Percentiles rank a stretch among this genome's conserved stretches.
These are phyloP conservation scores for Setaria viridis DNA, from an alignment of 202 grass and related monocot genomes.

Conservation along the genomic window DNA sequence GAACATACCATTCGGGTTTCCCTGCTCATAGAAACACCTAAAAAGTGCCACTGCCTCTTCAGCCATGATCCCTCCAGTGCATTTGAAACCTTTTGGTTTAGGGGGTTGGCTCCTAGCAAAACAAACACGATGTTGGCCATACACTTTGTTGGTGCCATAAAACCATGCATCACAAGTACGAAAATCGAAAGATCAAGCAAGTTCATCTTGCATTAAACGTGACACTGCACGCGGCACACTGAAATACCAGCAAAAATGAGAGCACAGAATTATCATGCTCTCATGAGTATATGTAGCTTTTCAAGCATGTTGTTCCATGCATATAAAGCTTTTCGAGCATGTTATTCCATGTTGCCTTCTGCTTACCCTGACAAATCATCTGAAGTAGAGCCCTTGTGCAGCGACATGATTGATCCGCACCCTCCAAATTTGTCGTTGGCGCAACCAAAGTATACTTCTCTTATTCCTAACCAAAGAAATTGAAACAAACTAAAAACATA, in stretches of 20 bases:
- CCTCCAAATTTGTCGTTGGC: conserved; percentile 94
- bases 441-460: conserved; percentile 84
- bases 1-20: conserved; percentile 84
- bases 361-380: conserved; percentile 67
- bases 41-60: conserved; percentile 83
- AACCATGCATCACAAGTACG: conserved; percentile 20
- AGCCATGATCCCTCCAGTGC: conserved; percentile 74
- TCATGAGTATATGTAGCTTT: conserved; percentile 7
- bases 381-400: conserved; percentile 55
- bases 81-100: conserved; percentile 76
- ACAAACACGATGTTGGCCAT: conserved; percentile 27
- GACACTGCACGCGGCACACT: conserved; percentile 8
- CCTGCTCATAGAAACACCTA: conserved; percentile 89
- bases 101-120: conserved; percentile 47
- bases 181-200: conserved; percentile 17
- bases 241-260: background rate
- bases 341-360: background rate
- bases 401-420: conserved; percentile 89
- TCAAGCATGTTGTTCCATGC: background rate
- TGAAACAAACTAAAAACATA: conserved; percentile 27
- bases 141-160: conserved; percentile 3
- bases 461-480: conserved; percentile 66
- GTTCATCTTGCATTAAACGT: conserved; percentile 10
- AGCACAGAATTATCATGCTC: background rate
- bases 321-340: background rate